These are phyloP conservation scores for Chalciporus sp. DNA, from an alignment of 1,284 basidiomycete species.

Conservation along the genomic window DNA sequence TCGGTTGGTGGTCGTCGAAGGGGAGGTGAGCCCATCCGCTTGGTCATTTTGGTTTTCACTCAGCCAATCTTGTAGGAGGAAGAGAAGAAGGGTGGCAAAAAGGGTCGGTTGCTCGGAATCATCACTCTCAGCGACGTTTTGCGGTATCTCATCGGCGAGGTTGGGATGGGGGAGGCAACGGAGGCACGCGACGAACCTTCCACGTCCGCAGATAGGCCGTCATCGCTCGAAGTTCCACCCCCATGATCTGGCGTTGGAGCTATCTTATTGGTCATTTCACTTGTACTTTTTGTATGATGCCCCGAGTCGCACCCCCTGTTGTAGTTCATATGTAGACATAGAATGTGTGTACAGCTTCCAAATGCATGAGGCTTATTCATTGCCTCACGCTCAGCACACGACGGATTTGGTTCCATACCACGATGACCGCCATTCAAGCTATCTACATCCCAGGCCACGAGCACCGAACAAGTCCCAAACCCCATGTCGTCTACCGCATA, in stretches of 20 bases:
- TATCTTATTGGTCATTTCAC: background rate
- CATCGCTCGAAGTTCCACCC: conserved; percentile 15
- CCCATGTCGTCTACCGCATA: conserved; percentile 82
- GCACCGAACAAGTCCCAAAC: conserved; percentile 64
- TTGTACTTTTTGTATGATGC: conserved; percentile 5
- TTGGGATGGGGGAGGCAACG: conserved; percentile 48
- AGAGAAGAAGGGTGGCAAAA: conserved; percentile 73
- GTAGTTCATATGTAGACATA: conserved; percentile 21
- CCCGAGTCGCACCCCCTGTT: conserved; percentile 3
- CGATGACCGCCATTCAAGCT: conserved; percentile 74
- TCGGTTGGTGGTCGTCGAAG: conserved; percentile 90
- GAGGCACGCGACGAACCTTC: conserved; percentile 33
- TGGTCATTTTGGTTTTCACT: conserved; percentile 3
- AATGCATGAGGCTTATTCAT: background rate
- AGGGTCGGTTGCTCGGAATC: conserved; percentile 85
- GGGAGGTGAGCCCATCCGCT: conserved; percentile 55
- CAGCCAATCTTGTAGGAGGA: conserved; percentile 56
- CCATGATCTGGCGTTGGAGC: conserved; percentile 7
- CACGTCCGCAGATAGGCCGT: conserved; percentile 20
- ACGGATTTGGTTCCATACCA: conserved; percentile 16
- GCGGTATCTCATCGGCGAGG: conserved; percentile 79
- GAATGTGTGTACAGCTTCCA: background rate
- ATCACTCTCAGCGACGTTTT: conserved; percentile 92
- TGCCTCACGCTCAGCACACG: background rate
- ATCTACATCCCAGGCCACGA: conserved; percentile 69